These are phyloP conservation scores for Lentinula boryana DNA, from an alignment of 768 basidiomycete species.

Conservation along the genomic window DNA sequence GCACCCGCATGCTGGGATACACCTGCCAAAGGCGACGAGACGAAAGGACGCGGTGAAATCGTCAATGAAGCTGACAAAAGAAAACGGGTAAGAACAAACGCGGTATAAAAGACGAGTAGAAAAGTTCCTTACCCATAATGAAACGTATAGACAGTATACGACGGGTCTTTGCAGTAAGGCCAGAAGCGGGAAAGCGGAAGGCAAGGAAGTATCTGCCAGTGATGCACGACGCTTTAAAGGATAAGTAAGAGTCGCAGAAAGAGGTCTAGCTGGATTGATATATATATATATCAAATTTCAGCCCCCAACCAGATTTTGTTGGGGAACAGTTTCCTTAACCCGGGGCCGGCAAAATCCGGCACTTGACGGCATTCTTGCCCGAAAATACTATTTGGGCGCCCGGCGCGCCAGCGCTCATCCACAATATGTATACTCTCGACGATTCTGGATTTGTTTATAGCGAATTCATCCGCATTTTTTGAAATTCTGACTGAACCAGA, in stretches of 20 bases:
- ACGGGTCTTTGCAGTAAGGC: background rate
- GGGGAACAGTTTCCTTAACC: background rate
- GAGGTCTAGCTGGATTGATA: background rate
- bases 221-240: background rate
- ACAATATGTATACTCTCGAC: too few species aligned
- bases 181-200: background rate
- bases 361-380: too few species aligned
- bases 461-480: too few species aligned
- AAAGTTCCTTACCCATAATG: slow-evolving; percentile 31
- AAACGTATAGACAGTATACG: background rate
- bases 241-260: background rate
- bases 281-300: background rate
- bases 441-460: too few species aligned
- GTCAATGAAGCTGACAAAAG: slow-evolving; percentile 27
- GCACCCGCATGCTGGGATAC: slow-evolving; percentile 23
- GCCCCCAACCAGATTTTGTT: background rate
- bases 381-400: too few species aligned
- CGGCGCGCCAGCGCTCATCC: too few species aligned
- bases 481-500: too few species aligned
- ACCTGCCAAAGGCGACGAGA: slow-evolving; percentile 61
- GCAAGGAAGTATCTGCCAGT: background rate
- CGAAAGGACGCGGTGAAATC: slow-evolving; percentile 39
- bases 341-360: background rate
- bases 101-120: background rate
- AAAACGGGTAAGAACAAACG: background rate